phyloP scores from a whole-genome alignment of 164 flowering plant genomes.

The Kingdonia uniflora region DNA sequence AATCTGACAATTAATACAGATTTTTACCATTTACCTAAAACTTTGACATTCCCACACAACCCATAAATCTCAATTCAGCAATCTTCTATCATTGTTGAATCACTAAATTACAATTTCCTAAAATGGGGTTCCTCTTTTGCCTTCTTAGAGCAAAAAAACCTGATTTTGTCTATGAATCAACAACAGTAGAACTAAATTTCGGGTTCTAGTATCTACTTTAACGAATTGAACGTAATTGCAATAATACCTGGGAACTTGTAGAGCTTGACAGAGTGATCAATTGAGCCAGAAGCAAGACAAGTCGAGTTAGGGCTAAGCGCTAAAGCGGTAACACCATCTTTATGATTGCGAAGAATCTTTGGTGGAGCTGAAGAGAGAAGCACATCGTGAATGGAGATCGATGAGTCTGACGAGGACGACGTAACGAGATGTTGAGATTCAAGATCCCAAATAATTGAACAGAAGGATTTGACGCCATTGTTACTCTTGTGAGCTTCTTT shows the following conservation, averaged over 20 bases:
- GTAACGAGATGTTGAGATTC: slow-evolving; percentile 64
- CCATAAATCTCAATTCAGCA: no score
- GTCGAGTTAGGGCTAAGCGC: slow-evolving; percentile 88
- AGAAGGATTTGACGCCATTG: slow-evolving; percentile 31
- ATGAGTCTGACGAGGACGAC: slow-evolving; percentile 56
- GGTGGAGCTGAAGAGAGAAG: slow-evolving; percentile 37
- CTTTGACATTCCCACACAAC: no score
- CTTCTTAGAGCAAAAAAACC: no score
- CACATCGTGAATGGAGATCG: slow-evolving; percentile 57
- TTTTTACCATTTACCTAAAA: no score
- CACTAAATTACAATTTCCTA: no score
- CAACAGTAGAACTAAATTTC: no score
- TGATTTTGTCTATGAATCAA: no score
- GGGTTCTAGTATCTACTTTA: no score
- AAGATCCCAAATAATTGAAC: slow-evolving; percentile 65
- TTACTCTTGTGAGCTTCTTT: slow-evolving; percentile 67
- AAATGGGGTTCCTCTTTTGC: no score
- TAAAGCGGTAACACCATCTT: slow-evolving; percentile 77
- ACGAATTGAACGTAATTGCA: no score
- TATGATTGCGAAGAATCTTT: slow-evolving; percentile 53
- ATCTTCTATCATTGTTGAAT: no score
- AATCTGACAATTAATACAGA: no score
- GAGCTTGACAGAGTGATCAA: slow-evolving; percentile 88
- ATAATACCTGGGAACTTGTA: slow-evolving; percentile 90
- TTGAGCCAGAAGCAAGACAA: slow-evolving; percentile 92